Conservation (phyloP, 116 monocot species). For the Papilionanthe hybrid region DNA sequence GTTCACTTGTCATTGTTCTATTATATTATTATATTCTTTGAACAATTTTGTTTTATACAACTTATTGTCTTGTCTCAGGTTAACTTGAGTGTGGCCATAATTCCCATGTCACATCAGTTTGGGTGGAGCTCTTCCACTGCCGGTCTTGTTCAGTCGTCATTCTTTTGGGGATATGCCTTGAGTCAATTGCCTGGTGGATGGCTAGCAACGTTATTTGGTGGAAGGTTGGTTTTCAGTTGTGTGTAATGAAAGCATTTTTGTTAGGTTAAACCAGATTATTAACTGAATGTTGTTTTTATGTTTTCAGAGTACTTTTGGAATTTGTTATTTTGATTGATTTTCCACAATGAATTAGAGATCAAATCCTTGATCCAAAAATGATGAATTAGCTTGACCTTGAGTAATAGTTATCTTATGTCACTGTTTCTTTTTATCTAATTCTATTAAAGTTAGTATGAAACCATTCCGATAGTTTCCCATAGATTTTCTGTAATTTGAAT, state of each 20-base stretch:
- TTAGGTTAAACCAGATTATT: not conserved
- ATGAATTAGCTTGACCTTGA: no score
- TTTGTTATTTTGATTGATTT: no score
- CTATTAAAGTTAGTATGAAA: no score
- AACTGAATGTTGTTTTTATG: not conserved
- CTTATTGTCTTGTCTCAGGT: constrained; percentile 43
- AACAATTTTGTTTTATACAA: not conserved
- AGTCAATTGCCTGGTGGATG: constrained; percentile 98
- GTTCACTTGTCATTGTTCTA: not conserved
- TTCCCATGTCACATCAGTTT: constrained; percentile 98
- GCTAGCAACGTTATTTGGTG: constrained; percentile 92
- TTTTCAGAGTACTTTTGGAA: no score
- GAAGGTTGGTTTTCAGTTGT: constrained; percentile 56
- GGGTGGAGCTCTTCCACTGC: constrained; percentile 97
- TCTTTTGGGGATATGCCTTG: constrained; percentile 97
- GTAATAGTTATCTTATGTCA: no score
- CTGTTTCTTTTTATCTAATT: no score
- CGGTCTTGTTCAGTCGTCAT: constrained; percentile 93
- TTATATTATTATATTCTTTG: not conserved
- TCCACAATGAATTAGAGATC: no score
- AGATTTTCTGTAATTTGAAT: no score
- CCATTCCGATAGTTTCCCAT: no score
- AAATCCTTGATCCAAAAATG: no score
- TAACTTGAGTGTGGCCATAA: constrained; percentile 93
- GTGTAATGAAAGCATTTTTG: not conserved